phyloP scores from a whole-genome alignment of 148 eudicot species.

The Simmondsia chinensis region DNA sequence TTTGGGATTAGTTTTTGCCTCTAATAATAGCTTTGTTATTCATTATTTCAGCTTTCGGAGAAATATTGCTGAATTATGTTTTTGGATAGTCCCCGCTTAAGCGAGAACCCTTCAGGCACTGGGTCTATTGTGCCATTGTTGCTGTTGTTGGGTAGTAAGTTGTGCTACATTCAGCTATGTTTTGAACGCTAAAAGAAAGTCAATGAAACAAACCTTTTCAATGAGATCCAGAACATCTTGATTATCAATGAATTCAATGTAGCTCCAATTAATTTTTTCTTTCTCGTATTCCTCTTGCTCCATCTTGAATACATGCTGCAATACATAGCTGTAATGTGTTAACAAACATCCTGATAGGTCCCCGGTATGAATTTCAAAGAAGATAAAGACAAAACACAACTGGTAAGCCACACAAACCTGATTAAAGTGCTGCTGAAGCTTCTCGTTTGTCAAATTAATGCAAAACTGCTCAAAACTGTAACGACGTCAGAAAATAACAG shows the following conservation, averaged over 20 bases:
- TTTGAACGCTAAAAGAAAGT: not conserved
- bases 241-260: constrained; percentile 96
- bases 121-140: too few species aligned
- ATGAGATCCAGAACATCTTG: constrained; percentile 90
- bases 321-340: constrained; percentile 4
- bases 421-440: constrained; percentile 98
- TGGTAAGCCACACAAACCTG: constrained; percentile 39
- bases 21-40: too few species aligned
- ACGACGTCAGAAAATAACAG: constrained; percentile 8
- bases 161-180: too few species aligned
- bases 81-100: too few species aligned
- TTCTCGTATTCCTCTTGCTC: constrained; percentile 99
- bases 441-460: constrained; percentile 97
- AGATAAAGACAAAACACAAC: constrained; percentile 6
- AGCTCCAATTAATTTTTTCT: constrained; percentile 98
- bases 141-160: too few species aligned
- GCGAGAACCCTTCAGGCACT: too few species aligned
- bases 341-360: constrained; percentile 4
- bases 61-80: too few species aligned
- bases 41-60: too few species aligned
- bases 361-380: not conserved
- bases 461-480: constrained; percentile 99
- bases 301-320: constrained; percentile 98
- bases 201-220: constrained; percentile 70
- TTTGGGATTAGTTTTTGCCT: too few species aligned